Conservation (phyloP, 345 rosid species). For the Salix purpurea region DNA sequence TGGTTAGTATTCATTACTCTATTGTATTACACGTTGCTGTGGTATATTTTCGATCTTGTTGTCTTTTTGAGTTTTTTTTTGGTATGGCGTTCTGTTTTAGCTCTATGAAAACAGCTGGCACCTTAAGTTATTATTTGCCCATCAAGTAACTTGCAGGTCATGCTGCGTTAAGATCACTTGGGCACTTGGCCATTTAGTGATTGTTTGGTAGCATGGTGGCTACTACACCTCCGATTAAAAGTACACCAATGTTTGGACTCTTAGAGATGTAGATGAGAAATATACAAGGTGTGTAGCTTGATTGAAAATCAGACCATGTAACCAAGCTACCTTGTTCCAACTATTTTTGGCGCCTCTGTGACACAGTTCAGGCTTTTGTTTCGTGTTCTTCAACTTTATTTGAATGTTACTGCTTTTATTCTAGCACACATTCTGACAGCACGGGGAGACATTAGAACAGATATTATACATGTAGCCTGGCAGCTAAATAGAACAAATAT, state of each 20-base stretch:
- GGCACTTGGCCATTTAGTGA: neutral
- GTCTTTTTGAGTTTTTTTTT: neutral
- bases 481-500: neutral
- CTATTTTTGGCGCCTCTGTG: neutral
- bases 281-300: neutral
- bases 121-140: neutral
- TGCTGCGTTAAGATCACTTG: neutral
- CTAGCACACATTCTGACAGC: neutral
- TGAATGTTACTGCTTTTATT: neutral
- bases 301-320: neutral
- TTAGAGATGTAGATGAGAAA: neutral
- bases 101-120: neutral
- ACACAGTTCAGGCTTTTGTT: neutral
- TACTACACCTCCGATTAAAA: neutral
- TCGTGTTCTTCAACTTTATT: neutral
- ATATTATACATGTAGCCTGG: neutral
- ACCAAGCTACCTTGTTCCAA: neutral
- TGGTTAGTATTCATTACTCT: slow-evolving; percentile 48
- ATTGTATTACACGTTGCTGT: neutral
- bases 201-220: neutral
- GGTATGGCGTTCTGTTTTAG: neutral
- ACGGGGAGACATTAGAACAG: neutral
- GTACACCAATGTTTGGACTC: neutral
- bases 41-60: neutral
- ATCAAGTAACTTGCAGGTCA: neutral